phyloP scores from a whole-genome alignment of 73 alveolate genomes.

The Durusdinium trenchii region DNA sequence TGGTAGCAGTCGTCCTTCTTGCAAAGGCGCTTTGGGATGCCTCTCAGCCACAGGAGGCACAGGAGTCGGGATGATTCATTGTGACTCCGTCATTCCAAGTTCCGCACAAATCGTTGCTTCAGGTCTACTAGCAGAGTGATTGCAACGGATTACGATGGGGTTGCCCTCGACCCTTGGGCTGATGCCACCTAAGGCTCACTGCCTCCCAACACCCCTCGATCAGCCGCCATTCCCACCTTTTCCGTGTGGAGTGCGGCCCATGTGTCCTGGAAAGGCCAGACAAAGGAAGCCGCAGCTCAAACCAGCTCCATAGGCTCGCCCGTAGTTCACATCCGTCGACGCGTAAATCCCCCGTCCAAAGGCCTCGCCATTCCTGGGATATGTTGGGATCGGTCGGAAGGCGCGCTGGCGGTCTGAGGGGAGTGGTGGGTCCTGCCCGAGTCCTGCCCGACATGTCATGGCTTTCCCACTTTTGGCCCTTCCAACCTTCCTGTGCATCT shows the following conservation, averaged over 20 bases:
- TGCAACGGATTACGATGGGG: background rate
- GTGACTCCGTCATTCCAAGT: too few relatives aligned
- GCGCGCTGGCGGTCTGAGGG: too few relatives aligned
- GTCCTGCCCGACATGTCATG: too few relatives aligned
- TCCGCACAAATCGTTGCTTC: too few relatives aligned
- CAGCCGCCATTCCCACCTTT: background rate
- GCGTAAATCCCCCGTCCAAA: constrained; percentile 74
- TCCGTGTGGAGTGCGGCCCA: background rate
- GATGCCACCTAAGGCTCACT: background rate
- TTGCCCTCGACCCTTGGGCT: background rate
- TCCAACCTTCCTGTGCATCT: too few relatives aligned
- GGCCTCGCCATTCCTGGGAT: constrained; percentile 46
- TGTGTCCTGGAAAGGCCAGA: constrained; percentile 53
- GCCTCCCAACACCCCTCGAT: background rate
- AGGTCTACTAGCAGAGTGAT: background rate
- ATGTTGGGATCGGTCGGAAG: too few relatives aligned
- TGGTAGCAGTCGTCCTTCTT: background rate
- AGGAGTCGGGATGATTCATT: too few relatives aligned
- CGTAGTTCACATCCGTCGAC: constrained; percentile 23
- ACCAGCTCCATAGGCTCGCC: constrained; percentile 38
- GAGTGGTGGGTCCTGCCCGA: too few relatives aligned
- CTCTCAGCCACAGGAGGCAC: too few relatives aligned
- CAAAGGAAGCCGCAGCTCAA: constrained; percentile 63
- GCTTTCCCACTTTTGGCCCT: too few relatives aligned
- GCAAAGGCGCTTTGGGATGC: background rate